These are phyloP conservation scores for Leavenworthia alabamica DNA, from an alignment of 345 rosid species.

Conservation along the genomic window DNA sequence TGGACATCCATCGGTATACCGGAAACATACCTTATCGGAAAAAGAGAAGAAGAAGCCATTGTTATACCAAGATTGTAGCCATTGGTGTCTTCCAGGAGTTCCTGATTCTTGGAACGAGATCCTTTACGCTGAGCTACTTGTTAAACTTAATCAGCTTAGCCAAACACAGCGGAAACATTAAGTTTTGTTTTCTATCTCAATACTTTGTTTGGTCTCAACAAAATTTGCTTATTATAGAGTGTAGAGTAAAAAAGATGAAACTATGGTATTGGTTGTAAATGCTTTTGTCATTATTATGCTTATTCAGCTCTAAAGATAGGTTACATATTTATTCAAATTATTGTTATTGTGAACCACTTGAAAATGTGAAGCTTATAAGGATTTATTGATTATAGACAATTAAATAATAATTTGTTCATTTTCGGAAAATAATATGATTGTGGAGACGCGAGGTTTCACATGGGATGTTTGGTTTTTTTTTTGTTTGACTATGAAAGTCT, in stretches of 20 bases:
- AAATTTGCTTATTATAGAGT: constrained; percentile 22
- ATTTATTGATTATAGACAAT: constrained; percentile 21
- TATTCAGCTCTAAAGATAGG: constrained; percentile 13
- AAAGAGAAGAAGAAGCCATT: constrained; percentile 50
- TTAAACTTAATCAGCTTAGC: constrained; percentile 30
- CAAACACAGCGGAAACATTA: constrained; percentile 1
- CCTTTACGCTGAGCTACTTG: constrained; percentile 65
- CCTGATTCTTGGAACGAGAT: constrained; percentile 86
- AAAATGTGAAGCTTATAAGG: constrained; percentile 5
- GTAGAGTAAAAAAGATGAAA: constrained; percentile 2
- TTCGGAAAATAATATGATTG: no score
- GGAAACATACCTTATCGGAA: constrained; percentile 43
- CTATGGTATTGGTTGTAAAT: constrained; percentile 19
- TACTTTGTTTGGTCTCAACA: constrained; percentile 16
- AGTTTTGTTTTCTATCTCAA: constrained; percentile 1
- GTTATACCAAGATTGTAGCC: constrained; percentile 83
- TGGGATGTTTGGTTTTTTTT: constrained; percentile 33
- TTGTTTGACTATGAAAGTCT: neutral
- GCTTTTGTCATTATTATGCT: constrained; percentile 14
- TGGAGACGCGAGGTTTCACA: constrained; percentile 21
- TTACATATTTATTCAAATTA: neutral
- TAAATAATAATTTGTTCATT: no score
- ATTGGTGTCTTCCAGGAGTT: constrained; percentile 90
- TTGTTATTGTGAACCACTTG: neutral
- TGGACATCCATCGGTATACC: constrained; percentile 81